Base-by-base conservation (phyloP, 2,329 filamentous ascomycete species). In the Arthrinium puccinioides region DNA sequence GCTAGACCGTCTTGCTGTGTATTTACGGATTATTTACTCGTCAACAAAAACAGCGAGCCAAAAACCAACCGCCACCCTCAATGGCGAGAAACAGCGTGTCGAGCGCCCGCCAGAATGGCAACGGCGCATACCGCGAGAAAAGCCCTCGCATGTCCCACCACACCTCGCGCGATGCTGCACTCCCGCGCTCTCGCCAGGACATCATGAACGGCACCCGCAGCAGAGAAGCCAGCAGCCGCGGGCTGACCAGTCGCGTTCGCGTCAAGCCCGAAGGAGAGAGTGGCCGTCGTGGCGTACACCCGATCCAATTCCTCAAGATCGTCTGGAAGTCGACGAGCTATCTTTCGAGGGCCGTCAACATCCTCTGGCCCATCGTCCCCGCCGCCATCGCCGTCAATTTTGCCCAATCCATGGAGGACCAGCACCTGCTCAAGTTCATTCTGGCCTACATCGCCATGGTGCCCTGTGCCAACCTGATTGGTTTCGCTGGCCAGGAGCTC, bases 371-470 rank as follows among this genome's bases (percentile, higher is more conserved):
- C 5, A 68, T 85, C 42, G 83, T 87, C 2, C 82, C 83, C 6
- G 76, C 75, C 21, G 83, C 82, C 14, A 78, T 88, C 46, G 79
- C 69, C n/a, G 63, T 85, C 37, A 65, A 60, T 52, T 79, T 60
- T 28, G 50, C 53, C 16, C n/a, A n/a, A n/a, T n/a, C n/a, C n/a
- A 20, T 53, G 7, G 40, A 46, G 5, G 51, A 59, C 18, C 61
- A 71, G 41, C 69, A 84, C 47, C 61, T 84, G 2, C 70, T 73
- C 57, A 75, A 81, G 37, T 88, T 88, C 60, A 67, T 74, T 35
- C 69, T 85, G 40, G 79, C 80, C 32, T 88, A 87, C 54, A 73
- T 88, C 42, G 82, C 82, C 47, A 88, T 88, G 80, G 67, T 88
- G 2, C 84, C 84, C 0, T 78, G 79, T 32, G 84, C 84, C 39